Evolutionary conservation across 768 basidiomycete species (phyloP).

Genomic region (Leucogyrophana mollusca): DNA sequence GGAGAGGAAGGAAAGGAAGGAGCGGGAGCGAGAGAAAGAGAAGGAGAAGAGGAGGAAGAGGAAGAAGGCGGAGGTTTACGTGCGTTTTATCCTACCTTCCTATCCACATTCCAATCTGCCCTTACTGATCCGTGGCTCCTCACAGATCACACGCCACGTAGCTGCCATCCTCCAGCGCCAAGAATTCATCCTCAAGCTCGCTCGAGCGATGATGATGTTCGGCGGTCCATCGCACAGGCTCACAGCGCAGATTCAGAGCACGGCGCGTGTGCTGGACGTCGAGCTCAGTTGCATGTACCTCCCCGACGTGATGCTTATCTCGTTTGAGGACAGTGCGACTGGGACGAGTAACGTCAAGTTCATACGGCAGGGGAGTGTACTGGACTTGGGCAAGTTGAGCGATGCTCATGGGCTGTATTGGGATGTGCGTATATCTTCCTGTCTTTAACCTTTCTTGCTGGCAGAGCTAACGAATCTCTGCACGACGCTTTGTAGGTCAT

Average conservation of each 20-base stretch:
- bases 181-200: slow-evolving; percentile 82
- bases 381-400: slow-evolving; percentile 77
- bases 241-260: slow-evolving; percentile 77
- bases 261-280: slow-evolving; percentile 76
- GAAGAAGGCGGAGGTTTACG: slow-evolving; percentile 76
- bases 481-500: slow-evolving; percentile 64
- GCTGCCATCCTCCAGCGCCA: slow-evolving; percentile 80
- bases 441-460: not conserved
- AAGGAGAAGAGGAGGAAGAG: slow-evolving; percentile 50
- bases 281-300: slow-evolving; percentile 71
- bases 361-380: slow-evolving; percentile 65
- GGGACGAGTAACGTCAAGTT: slow-evolving; percentile 82
- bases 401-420: slow-evolving; percentile 73
- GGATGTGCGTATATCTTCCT: slow-evolving; percentile 43
- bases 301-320: slow-evolving; percentile 74
- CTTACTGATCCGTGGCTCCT: not conserved
- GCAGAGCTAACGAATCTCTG: slow-evolving; percentile 3
- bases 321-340: slow-evolving; percentile 78
- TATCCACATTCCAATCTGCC: not conserved
- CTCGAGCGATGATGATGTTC: slow-evolving; percentile 88
- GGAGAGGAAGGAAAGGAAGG: slow-evolving; percentile 38
- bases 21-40: slow-evolving; percentile 27
- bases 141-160: slow-evolving; percentile 78
- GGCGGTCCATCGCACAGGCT: slow-evolving; percentile 83
- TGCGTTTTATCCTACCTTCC: slow-evolving; percentile 33